Evolutionary conservation across 352 stramenopile genomes (phyloP).

Genomic region (Globisporangium recalcitrans): DNA sequence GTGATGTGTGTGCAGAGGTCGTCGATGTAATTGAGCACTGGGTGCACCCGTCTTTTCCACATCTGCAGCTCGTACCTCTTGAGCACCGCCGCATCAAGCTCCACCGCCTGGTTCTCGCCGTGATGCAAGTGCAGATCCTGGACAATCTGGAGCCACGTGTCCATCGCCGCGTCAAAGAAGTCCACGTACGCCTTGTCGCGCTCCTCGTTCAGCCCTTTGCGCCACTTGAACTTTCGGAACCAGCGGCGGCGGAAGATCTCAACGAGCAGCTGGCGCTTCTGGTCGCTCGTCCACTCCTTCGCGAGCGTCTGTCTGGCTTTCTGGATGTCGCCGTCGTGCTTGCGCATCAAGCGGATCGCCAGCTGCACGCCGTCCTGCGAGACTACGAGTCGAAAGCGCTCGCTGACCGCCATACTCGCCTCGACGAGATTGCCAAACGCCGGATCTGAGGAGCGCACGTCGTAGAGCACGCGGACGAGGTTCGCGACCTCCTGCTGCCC

Average conservation of each 20-base stretch:
- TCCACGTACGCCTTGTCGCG: conserved; percentile 33
- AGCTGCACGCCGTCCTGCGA: conserved; percentile 39
- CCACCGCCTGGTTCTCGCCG: background rate
- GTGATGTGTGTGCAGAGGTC: conserved; percentile 68
- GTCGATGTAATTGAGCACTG: conserved; percentile 38
- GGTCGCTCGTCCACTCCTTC: conserved; percentile 34
- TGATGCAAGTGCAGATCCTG: conserved; percentile 35
- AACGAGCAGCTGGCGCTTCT: conserved; percentile 41
- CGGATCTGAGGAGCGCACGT: conserved; percentile 50
- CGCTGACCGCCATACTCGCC: conserved; percentile 32
- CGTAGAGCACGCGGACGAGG: conserved; percentile 65
- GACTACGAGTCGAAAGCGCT: conserved; percentile 45
- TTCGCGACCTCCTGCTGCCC: conserved; percentile 46
- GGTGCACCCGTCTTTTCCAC: conserved; percentile 58
- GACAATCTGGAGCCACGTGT: conserved; percentile 53
- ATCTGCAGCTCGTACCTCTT: conserved; percentile 59
- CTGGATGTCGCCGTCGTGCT: conserved; percentile 27
- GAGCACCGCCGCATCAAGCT: conserved; percentile 24
- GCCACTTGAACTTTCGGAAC: conserved; percentile 37
- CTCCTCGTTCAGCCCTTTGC: conserved; percentile 13
- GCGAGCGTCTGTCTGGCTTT: conserved; percentile 24
- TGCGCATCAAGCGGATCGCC: conserved; percentile 31
- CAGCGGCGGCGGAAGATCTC: conserved; percentile 36
- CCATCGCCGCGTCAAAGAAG: conserved; percentile 62
- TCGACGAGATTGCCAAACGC: conserved; percentile 62